Evolutionary conservation across 2,329 filamentous ascomycete genomes (phyloP).

Genomic region (Aspergillus sp.): DNA sequence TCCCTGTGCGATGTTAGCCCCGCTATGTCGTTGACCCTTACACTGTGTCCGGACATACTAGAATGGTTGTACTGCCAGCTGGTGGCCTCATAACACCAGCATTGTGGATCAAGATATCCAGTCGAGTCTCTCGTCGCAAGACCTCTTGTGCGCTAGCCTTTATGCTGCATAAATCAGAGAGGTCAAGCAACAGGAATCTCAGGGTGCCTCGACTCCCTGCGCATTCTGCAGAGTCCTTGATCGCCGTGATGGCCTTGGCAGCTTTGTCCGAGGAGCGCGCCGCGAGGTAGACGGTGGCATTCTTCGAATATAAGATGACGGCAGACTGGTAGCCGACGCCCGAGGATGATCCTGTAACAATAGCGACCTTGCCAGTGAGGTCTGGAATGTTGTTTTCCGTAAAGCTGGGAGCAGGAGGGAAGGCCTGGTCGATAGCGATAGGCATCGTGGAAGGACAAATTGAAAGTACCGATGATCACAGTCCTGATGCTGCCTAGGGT

Average conservation of each 20-base stretch:
- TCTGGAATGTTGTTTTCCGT: constrained; percentile 1
- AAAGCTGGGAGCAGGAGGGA: neutral
- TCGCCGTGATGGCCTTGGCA: constrained; percentile 49
- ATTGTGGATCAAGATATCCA: constrained; percentile 50
- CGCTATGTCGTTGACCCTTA: neutral
- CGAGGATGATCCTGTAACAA: neutral
- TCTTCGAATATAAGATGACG: constrained; percentile 56
- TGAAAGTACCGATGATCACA: neutral
- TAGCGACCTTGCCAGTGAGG: neutral
- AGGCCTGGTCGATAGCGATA: neutral
- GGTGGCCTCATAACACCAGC: constrained; percentile 43
- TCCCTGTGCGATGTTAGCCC: constrained; percentile 28
- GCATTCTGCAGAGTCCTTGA: constrained; percentile 45
- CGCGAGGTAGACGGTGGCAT: constrained; percentile 62
- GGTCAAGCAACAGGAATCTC: constrained; percentile 53
- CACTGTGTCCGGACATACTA: neutral
- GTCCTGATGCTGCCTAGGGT: no score
- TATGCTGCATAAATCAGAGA: constrained; percentile 27
- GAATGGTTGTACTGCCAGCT: constrained; percentile 30
- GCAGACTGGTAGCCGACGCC: neutral
- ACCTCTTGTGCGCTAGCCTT: constrained; percentile 38
- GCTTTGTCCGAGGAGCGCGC: constrained; percentile 55
- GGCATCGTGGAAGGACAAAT: neutral
- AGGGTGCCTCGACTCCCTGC: constrained; percentile 29
- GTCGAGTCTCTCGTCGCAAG: constrained; percentile 35